Conservation (phyloP, 768 basidiomycete genomes). For the Kwoniella europaea region DNA sequence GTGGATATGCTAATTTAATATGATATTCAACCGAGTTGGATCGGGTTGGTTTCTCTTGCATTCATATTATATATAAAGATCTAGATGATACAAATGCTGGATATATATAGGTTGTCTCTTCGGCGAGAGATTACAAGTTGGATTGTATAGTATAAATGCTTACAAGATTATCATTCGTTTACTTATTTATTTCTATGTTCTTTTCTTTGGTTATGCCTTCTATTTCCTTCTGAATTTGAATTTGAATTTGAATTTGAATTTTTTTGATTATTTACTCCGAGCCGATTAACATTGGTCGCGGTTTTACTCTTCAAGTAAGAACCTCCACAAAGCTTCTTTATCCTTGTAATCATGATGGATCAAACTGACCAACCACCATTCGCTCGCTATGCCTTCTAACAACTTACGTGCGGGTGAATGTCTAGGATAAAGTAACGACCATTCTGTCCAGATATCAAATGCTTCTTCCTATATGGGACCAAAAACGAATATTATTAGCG, state of each 20-base stretch:
- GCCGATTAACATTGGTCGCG: too few species aligned
- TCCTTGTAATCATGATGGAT: constrained; percentile 93
- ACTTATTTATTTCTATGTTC: background rate
- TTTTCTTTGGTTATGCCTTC: background rate
- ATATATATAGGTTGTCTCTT: constrained; percentile 10
- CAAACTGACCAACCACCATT: constrained; percentile 87
- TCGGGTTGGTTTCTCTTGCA: constrained; percentile 8
- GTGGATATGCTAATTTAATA: background rate
- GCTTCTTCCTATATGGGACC: too few species aligned
- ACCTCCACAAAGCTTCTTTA: constrained; percentile 77
- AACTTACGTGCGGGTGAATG: constrained; percentile 72
- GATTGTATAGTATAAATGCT: constrained; percentile 18
- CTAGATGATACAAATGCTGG: constrained; percentile 18
- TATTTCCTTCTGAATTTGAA: background rate
- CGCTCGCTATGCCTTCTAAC: constrained; percentile 72
- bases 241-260: background rate
- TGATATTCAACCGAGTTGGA: constrained; percentile 22
- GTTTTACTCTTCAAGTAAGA: constrained; percentile 65
- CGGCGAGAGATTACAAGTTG: constrained; percentile 18
- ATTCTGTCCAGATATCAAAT: constrained; percentile 92
- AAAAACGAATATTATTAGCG: too few species aligned
- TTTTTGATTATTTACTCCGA: background rate
- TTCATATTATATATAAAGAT: constrained; percentile 2
- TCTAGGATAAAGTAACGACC: constrained; percentile 85
- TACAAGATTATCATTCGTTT: constrained; percentile 5